A percentile compares a stretch with the other conserved stretches of the same genome.
Conservation (phyloP, 768 basidiomycete species). For the Xerocomellus amylosporus region DNA sequence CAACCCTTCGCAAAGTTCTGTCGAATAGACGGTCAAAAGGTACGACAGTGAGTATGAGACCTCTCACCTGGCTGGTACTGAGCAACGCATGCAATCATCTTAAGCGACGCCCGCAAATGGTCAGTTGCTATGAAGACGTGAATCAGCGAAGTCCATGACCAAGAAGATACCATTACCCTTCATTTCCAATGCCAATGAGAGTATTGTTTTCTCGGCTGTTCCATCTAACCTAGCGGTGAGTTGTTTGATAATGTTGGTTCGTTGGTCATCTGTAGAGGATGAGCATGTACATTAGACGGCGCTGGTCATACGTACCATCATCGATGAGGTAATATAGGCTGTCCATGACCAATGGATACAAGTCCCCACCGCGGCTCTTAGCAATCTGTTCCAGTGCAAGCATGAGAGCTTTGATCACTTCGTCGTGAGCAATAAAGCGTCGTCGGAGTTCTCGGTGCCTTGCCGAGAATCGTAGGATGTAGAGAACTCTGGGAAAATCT, state of each 20-base stretch:
- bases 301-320: not conserved
- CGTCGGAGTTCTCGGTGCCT: not conserved
- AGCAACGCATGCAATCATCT: not conserved
- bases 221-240: not conserved
- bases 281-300: not conserved
- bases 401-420: not conserved
- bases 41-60: not conserved
- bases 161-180: not conserved
- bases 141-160: not conserved
- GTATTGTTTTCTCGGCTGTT: not conserved
- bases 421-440: not conserved
- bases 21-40: not conserved
- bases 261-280: not conserved
- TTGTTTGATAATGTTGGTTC: not conserved
- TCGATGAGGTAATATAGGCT: not conserved
- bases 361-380: too few species aligned
- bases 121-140: not conserved
- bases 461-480: not conserved
- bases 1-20: not conserved
- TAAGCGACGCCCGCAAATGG: constrained; percentile 1
- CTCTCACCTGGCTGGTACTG: not conserved
- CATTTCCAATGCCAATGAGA: not conserved
- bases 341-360: not conserved
- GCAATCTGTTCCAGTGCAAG: not conserved
- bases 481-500: not conserved